Evolutionary conservation across 2,329 filamentous ascomycete species (phyloP).

Genomic region (Fusarium caatingaense): DNA sequence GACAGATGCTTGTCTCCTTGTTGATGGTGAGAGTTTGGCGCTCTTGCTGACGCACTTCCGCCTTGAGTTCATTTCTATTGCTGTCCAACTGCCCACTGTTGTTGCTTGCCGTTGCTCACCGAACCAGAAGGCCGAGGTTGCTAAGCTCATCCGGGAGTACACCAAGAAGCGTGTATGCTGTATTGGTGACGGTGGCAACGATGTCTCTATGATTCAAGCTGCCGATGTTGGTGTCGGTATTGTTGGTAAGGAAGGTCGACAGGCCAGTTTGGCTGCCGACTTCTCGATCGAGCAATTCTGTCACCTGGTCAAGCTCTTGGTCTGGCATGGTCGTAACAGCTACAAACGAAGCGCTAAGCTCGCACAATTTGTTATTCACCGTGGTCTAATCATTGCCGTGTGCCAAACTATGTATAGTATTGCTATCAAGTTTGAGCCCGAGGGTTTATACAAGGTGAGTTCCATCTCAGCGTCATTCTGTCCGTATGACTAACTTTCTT

Average conservation of each 20-base stretch:
- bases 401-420: constrained; percentile 99
- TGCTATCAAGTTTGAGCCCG: constrained; percentile 89
- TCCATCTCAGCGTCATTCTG: background rate
- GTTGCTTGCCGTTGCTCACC: constrained; percentile 97
- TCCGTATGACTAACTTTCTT: constrained; percentile 38
- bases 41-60: constrained; percentile 87
- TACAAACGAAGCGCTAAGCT: constrained; percentile 97
- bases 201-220: constrained; percentile 99
- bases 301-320: constrained; percentile 94
- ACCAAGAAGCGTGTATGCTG: constrained; percentile 97
- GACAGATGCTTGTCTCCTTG: constrained; percentile 86
- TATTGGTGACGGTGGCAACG: constrained; percentile 97
- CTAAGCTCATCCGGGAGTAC: constrained; percentile 86
- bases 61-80: constrained; percentile 86
- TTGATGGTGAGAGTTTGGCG: constrained; percentile 91
- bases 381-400: constrained; percentile 92
- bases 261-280: constrained; percentile 94
- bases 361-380: constrained; percentile 97
- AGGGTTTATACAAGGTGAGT: constrained; percentile 83
- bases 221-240: constrained; percentile 98
- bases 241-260: constrained; percentile 95
- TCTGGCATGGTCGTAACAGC: constrained; percentile 97
- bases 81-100: constrained; percentile 88
- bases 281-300: constrained; percentile 97
- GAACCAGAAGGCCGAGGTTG: constrained; percentile 95